Percentiles rank a stretch among this genome's conserved stretches.
These are phyloP conservation scores for Penicillium maclennaniae DNA, from an alignment of 495 filamentous ascomycete species.

Conservation along the genomic window DNA sequence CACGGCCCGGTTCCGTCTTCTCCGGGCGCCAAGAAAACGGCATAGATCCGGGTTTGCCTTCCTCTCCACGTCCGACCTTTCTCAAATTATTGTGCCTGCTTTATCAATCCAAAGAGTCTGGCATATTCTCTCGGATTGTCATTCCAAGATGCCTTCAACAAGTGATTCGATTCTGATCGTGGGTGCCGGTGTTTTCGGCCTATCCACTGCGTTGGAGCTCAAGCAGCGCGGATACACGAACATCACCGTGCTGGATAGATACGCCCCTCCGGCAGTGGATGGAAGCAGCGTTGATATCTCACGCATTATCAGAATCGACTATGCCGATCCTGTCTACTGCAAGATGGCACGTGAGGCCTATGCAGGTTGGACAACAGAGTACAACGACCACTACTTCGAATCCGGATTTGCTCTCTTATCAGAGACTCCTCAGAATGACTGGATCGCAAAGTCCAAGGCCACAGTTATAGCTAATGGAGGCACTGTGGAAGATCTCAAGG, in stretches of 20 bases:
- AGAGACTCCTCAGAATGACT: conserved; percentile 23
- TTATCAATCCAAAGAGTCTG: not conserved
- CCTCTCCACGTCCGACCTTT: conserved; percentile 2
- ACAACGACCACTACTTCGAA: conserved; percentile 24
- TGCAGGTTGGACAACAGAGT: conserved; percentile 55
- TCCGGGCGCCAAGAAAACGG: conserved; percentile 23
- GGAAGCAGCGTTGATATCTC: conserved; percentile 61
- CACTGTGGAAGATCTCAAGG: conserved; percentile 20
- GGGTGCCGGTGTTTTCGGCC: conserved; percentile 33
- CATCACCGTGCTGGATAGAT: conserved; percentile 53
- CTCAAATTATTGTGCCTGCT: not conserved
- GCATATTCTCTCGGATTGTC: not conserved
- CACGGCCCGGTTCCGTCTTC: conserved; percentile 19
- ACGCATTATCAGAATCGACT: conserved; percentile 67
- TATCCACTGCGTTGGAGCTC: conserved; percentile 27
- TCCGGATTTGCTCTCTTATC: conserved; percentile 29
- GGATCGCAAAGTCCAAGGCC: conserved; percentile 20
- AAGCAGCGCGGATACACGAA: conserved; percentile 23
- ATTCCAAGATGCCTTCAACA: conserved; percentile 22
- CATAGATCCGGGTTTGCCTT: conserved; percentile 3
- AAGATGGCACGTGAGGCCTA: conserved; percentile 59
- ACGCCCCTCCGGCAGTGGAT: conserved; percentile 50
- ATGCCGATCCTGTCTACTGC: conserved; percentile 62
- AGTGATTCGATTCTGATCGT: conserved; percentile 34
- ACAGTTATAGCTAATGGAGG: conserved; percentile 19